Base-by-base conservation (phyloP, 2,329 filamentous ascomycete species). In the Talaromyces sp. region DNA sequence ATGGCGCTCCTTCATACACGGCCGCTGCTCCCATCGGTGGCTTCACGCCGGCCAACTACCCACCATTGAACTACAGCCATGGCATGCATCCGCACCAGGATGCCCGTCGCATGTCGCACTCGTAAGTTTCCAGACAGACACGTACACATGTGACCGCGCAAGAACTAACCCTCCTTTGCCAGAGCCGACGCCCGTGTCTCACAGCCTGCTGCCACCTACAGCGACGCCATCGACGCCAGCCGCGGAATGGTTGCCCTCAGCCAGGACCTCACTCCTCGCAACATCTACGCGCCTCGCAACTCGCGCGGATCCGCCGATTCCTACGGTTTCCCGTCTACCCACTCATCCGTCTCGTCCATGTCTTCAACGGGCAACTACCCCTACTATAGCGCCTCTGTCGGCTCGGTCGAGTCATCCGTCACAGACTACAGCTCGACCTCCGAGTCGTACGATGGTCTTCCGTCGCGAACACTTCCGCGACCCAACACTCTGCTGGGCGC, bases 241-340 rank as follows among this genome's bases (percentile, higher is more conserved):
- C 90, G 95, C 64, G 92, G 92, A 68, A 97, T 98, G 91, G 85
- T 97, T 30, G 92, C 92, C 42, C 90, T 98, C 85, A 96, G 91
- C 83, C 92, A 97, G 78, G 92, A 97, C 69, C 78, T 88, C 69
- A 96, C 92, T 1, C 92, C 93, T 12, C 84, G 93, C 65, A 95
- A 94, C 73, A 91, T 96, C 69, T 96, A 96, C 72, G 91, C 89
- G 64, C 84, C 85, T 66, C 81, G 87, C 56, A 79, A 79, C 61
- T 84, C 85, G 62, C 84, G 92, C 66, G 88, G 86, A 60, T 92
- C 92, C 1, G 83, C 87, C 61, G 93, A 96, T 71, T 92, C 92
- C 1, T 97, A 97, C 72, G 92, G 92, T 14, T 98, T 97, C 76
- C 93, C 94, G 6, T 86, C 91, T 14, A 87, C 88, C 27, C 92